phyloP scores from a whole-genome alignment of 352 stramenopile species.

The Phytophthora boehmeriae region DNA sequence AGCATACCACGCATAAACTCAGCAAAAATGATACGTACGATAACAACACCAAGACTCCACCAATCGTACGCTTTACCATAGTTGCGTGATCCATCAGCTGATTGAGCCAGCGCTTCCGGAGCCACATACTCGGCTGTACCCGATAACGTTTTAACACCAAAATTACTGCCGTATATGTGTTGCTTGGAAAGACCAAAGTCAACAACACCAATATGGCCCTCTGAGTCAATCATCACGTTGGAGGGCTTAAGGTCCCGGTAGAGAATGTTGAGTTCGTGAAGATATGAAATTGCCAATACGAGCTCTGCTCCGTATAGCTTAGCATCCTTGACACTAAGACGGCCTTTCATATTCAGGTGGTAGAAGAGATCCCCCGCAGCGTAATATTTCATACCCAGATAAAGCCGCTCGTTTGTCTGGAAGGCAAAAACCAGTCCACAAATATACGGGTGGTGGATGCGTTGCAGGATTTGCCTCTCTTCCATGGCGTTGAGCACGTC shows the following conservation, averaged over 20 bases:
- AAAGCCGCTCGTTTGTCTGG: conserved; percentile 88
- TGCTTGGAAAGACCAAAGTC: conserved; percentile 91
- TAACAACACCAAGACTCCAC: conserved; percentile 88
- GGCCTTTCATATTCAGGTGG: conserved; percentile 85
- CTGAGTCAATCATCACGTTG: conserved; percentile 90
- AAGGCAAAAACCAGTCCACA: conserved; percentile 89
- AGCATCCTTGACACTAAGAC: conserved; percentile 63
- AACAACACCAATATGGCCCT: conserved; percentile 89
- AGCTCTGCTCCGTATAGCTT: conserved; percentile 86
- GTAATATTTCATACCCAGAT: conserved; percentile 92
- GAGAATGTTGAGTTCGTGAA: conserved; percentile 90
- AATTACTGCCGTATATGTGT: conserved; percentile 87
- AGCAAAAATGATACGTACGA: conserved; percentile 54
- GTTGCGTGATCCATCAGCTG: conserved; percentile 75
- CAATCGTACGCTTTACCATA: conserved; percentile 91
- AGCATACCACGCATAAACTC: conserved; percentile 12
- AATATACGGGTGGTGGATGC: conserved; percentile 90
- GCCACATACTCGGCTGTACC: conserved; percentile 89
- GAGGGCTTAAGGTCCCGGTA: conserved; percentile 90
- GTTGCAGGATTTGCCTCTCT: conserved; percentile 88
- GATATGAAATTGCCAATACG: conserved; percentile 88
- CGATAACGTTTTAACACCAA: conserved; percentile 86
- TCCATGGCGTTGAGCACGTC: conserved; percentile 90
- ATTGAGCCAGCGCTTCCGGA: conserved; percentile 83
- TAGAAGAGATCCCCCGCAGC: conserved; percentile 89